Base-by-base conservation (phyloP, 345 rosid genomes). In the Angophora floribunda region DNA sequence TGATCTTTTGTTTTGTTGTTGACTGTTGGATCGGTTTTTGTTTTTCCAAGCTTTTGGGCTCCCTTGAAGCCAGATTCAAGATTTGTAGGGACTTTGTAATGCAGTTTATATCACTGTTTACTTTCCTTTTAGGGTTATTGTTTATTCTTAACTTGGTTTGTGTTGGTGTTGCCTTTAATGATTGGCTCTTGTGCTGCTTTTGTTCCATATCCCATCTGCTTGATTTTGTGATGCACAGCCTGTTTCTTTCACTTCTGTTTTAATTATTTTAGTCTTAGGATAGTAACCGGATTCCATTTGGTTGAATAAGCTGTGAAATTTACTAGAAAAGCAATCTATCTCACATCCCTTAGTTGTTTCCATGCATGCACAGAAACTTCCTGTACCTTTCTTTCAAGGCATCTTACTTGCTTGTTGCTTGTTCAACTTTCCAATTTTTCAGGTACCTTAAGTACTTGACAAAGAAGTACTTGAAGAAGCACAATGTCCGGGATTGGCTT, bases 401-500 rank as follows among this genome's bases (percentile, higher is more conserved):
- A 10, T 6, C 84, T 75, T 41, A 75, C 49, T 9, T 55, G 28
- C 63, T 55, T 9, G 26, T 41, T 75, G 49, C 49, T 75, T 75
- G 49, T 19, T 75, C 49, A 21, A 75, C 49, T 75, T 28, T 41
- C 7, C 3, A 79, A 24, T 63, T 9, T 52, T 84, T 5, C 52
- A 93, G 94, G 86, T 93, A 93, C 45, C 87, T 93, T 55, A 93
- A 93, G 78, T 93, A 91, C 79, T 88, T 93, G 89, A 93, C 94
- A 36, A 93, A 93, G 91, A 93, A 93, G 91, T 93, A 91, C 86
- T 87, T 93, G 91, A 93, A 93, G 91, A 93, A 93, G 85, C 94
- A 93, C 89, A 93, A 91, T n/a, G 94, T 93, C 82, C 86, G 94
- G 57, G 94, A 93, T 87, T 93, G 94, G 94, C 94, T 93, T 85